phyloP scores from a whole-genome alignment of 345 rosid species.

The Hypericum perforatum region DNA sequence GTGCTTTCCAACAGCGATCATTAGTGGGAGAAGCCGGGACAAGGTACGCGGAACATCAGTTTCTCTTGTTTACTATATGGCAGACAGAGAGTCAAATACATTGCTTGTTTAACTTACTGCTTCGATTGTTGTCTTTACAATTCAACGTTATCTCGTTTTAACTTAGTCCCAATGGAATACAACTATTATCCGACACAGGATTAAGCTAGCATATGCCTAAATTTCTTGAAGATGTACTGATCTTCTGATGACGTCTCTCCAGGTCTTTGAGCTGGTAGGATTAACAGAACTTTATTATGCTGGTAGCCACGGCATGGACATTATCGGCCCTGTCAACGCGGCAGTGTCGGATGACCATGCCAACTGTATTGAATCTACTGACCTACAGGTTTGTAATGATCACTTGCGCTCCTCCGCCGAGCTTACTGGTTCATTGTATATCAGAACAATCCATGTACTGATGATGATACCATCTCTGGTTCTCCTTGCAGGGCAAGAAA shows the following conservation, averaged over 20 bases:
- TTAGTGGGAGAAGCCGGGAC: constrained; percentile 93
- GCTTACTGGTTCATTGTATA: not conserved
- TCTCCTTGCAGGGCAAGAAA: constrained; percentile 49
- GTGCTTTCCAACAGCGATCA: constrained; percentile 83
- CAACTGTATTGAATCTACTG: constrained; percentile 48
- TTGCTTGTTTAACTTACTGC: not conserved
- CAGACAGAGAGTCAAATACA: not conserved
- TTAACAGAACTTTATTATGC: constrained; percentile 90
- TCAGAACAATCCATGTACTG: too few species aligned
- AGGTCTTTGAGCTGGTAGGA: constrained; percentile 84
- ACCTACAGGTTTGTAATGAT: constrained; percentile 41
- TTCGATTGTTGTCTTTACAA: too few species aligned
- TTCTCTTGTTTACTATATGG: too few species aligned
- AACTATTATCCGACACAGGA: too few species aligned
- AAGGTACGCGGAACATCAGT: constrained; percentile 34
- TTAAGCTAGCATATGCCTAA: too few species aligned
- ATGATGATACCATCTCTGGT: too few species aligned
- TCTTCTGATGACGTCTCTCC: constrained; percentile 7
- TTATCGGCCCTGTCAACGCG: constrained; percentile 48
- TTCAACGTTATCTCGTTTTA: too few species aligned
- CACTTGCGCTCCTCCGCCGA: not conserved
- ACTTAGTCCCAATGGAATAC: too few species aligned
- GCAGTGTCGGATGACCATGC: constrained; percentile 35
- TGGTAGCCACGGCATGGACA: constrained; percentile 99
- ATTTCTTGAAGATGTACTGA: too few species aligned